Conservation (phyloP, 192 early-diverging fungal genomes). For the Entophlyctis helioformis region DNA sequence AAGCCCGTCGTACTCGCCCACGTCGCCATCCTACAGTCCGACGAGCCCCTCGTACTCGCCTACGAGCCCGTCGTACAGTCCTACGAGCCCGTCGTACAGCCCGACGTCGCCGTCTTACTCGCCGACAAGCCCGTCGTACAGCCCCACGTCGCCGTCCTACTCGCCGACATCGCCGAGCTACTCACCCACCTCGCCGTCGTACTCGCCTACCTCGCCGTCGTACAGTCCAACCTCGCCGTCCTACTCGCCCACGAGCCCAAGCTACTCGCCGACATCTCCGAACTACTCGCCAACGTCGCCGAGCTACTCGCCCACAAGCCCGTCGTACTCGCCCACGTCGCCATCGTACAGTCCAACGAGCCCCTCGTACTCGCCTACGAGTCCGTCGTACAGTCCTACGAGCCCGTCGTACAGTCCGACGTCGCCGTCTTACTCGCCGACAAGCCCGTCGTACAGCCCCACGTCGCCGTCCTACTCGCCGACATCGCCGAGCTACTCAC, state of each 20-base stretch:
- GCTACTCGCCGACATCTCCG: conserved; percentile 55
- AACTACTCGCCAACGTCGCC: conserved; percentile 50
- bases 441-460: conserved; percentile 41
- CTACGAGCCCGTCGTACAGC: conserved; percentile 34
- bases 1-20: conserved; percentile 35
- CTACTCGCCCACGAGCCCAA: conserved; percentile 67
- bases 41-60: conserved; percentile 59
- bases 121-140: conserved; percentile 60
- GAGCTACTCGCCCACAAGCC: conserved; percentile 40
- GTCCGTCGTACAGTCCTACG: conserved; percentile 59
- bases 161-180: conserved; percentile 68
- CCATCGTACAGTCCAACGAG: conserved; percentile 55
- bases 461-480: conserved; percentile 68
- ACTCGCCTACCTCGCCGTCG: conserved; percentile 33
- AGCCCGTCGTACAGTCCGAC: conserved; percentile 67
- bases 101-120: conserved; percentile 67
- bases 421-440: conserved; percentile 57
- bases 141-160: conserved; percentile 39
- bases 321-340: conserved; percentile 42
- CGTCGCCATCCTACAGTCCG: conserved; percentile 46
- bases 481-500: conserved; percentile 59
- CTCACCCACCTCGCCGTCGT: conserved; percentile 55
- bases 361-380: conserved; percentile 55
- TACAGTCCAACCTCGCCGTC: conserved; percentile 63
- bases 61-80: conserved; percentile 52